Evolutionary conservation across 805 yeast species (phyloP), one percentile per base, ranked within the genome.

Genomic region (Zygoascus ofunaensis): DNA sequence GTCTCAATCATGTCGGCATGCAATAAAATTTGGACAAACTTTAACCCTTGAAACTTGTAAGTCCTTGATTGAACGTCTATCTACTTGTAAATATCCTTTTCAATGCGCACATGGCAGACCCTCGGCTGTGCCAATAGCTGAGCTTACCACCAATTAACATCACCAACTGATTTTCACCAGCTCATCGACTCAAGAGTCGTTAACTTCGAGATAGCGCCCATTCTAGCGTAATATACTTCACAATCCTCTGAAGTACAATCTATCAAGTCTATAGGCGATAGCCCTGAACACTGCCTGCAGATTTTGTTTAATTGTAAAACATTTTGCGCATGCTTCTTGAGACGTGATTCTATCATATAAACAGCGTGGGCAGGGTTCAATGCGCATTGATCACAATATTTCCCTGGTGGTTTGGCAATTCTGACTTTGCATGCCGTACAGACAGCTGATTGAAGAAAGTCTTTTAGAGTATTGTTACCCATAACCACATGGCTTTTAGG

Each of bases 101-200:
- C 78, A 73, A 44, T 87, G 95, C 66, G 95, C 95, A 0, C 95
- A 86, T 59, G 94, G 94, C 0, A 62, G 95, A 45, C 94, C 94
- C 0, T 74, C 87, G 0, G 58, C 81, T 10, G 71, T 77, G 1
- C 87, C 89, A 0, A 26, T 52, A 26, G 46, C 37, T 10, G 34
- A 12, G 22, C 14, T 43, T 17, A 34, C 12, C 12, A 15, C 12
- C n/a, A 4, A 22, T 4, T 19, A 37, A 37, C n/a, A n/a, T n/a
- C n/a, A n/a, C n/a, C 39, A 5, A 26, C 23, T 26, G 21, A 8
- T 18, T 19, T 8, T 10, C 21, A 36, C 41, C 41, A 37, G 15
- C 24, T 33, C 15, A 37, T n/a, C 8, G 33, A 37, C n/a, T 24
- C 34, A 23, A 17, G 24, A 21, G 41, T 14, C 22, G 22, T 24